These are phyloP conservation scores for Hibiscus syriacus DNA, from an alignment of 345 rosid species.

Conservation along the genomic window DNA sequence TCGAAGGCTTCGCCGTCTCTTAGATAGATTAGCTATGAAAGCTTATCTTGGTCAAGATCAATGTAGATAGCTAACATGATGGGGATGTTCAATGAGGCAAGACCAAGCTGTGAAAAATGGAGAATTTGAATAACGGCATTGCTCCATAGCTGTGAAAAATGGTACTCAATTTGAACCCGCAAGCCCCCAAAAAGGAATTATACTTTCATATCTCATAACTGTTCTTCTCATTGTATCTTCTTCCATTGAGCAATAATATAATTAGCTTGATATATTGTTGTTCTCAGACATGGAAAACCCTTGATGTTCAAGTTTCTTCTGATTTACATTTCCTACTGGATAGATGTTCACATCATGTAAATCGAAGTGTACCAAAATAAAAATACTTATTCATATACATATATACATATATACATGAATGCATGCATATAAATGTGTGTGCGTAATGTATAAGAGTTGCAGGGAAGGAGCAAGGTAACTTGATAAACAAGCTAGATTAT, in stretches of 20 bases:
- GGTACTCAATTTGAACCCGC: not conserved
- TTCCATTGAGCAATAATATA: too few species aligned
- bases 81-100: not conserved
- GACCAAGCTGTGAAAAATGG: not conserved
- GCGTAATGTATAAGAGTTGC: too few species aligned
- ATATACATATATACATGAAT: too few species aligned
- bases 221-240: too few species aligned
- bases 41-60: slow-evolving; percentile 45
- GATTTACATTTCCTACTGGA: not conserved
- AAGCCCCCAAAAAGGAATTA: too few species aligned
- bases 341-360: too few species aligned
- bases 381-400: not conserved
- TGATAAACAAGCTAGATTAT: not conserved
- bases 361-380: too few species aligned
- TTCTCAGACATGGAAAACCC: not conserved
- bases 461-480: too few species aligned
- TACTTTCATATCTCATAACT: not conserved
- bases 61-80: slow-evolving; percentile 57
- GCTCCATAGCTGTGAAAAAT: too few species aligned
- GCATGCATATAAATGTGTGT: too few species aligned
- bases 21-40: slow-evolving; percentile 37
- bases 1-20: slow-evolving; percentile 47
- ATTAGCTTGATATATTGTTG: too few species aligned
- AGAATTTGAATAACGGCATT: not conserved
- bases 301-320: not conserved